Base-by-base conservation (phyloP, 1,284 basidiomycete genomes). In the Puccinia triticina region DNA sequence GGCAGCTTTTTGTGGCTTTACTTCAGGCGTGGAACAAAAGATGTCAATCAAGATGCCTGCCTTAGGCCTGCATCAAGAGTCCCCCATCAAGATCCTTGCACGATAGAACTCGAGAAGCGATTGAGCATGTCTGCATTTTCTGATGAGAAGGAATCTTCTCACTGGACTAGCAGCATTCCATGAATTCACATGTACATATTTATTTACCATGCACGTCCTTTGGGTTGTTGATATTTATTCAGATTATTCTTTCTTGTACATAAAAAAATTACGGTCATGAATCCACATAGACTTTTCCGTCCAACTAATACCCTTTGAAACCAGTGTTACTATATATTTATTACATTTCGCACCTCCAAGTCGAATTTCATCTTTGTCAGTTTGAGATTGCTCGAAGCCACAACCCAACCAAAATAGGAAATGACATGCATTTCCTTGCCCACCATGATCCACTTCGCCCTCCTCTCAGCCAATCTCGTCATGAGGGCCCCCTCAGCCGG, bases 1-100 rank as follows among this genome's bases (percentile, higher is more conserved):
- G 66, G 66, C 37, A 46, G 40, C 66, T 48, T 69, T 48, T 48
- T 69, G 66, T 69, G 66, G 66, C 43, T 69, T n/a, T n/a, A 69
- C 43, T 69, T 69, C 12, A 11, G 66, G 23, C 23, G 1, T n/a
- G n/a, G n/a, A 40, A 21, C 34, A 2, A 46, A 48, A 69, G 34
- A 2, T 8, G 8, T 23, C 40, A 12, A 43, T 66, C 14, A 66
- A 37, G 34, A 66, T 10, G 5, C 23, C 26, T n/a, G 55, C 55
- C n/a, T n/a, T n/a, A n/a, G n/a, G n/a, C n/a, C n/a, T n/a, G n/a
- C n/a, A n/a, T n/a, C n/a, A n/a, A n/a, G n/a, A n/a, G n/a, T n/a
- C n/a, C n/a, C n/a, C n/a, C n/a, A n/a, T n/a, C n/a, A n/a, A n/a
- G n/a, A n/a, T n/a, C n/a, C n/a, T n/a, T n/a, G n/a, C n/a, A n/a